Conservation (phyloP, 768 basidiomycete species). For the Tulasnella calospora region DNA sequence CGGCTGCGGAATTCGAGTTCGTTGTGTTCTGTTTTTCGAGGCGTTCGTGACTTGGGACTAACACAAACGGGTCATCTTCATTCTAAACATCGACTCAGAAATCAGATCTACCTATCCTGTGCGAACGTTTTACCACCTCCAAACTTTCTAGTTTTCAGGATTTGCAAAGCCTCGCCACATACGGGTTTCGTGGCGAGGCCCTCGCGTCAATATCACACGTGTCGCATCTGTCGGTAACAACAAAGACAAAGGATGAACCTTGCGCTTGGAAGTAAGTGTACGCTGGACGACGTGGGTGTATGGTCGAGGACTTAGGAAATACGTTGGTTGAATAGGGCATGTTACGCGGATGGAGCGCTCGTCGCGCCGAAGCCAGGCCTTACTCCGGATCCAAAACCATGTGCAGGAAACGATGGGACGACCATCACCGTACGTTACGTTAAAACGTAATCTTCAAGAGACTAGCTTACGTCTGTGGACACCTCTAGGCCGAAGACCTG, state of each 20-base stretch:
- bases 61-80: background rate
- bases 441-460: background rate
- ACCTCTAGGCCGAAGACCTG: constrained; percentile 80
- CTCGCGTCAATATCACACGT: constrained; percentile 94
- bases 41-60: background rate
- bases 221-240: constrained; percentile 80
- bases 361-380: constrained; percentile 65
- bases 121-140: constrained; percentile 92
- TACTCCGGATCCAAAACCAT: constrained; percentile 73
- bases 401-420: constrained; percentile 93
- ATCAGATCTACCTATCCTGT: constrained; percentile 81
- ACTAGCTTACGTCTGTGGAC: background rate
- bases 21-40: constrained; percentile 32
- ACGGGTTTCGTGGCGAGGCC: constrained; percentile 96
- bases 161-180: constrained; percentile 74
- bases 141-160: constrained; percentile 86
- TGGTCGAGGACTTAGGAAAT: background rate
- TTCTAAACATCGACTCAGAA: constrained; percentile 49
- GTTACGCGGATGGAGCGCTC: constrained; percentile 73
- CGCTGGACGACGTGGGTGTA: background rate
- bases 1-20: constrained; percentile 86
- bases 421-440: constrained; percentile 61
- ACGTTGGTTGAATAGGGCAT: constrained; percentile 52
- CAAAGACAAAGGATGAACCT: constrained; percentile 73
- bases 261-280: constrained; percentile 88